phyloP scores from a whole-genome alignment of 2,329 filamentous ascomycete species.

The Ophiosphaerella korrae region DNA sequence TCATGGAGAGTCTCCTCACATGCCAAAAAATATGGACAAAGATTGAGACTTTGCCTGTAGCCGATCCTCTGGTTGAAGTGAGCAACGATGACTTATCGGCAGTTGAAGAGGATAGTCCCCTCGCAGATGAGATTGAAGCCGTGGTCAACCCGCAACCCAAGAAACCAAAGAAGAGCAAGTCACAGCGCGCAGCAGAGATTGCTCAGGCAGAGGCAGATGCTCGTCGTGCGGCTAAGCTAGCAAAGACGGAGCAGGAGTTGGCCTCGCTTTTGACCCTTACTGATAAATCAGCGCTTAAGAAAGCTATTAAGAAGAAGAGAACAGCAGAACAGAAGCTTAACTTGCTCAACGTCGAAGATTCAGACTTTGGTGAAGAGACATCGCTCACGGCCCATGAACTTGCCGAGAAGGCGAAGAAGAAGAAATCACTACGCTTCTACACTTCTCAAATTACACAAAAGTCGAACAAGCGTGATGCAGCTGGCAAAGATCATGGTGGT shows the following conservation, averaged over 20 bases:
- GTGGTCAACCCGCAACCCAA: conserved; percentile 35
- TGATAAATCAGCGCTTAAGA: conserved; percentile 53
- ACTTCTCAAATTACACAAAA: conserved; percentile 97
- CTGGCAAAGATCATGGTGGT: conserved; percentile 75
- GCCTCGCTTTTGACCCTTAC: conserved; percentile 72
- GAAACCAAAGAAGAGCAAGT: conserved; percentile 53
- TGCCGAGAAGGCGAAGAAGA: conserved; percentile 84
- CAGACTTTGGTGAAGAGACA: conserved; percentile 93
- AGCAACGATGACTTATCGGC: conserved; percentile 40
- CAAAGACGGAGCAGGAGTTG: conserved; percentile 70
- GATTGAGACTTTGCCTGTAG: conserved; percentile 68
- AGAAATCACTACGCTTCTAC: conserved; percentile 95
- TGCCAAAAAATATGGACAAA: conserved; percentile 81
- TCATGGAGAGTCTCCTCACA: conserved; percentile 84
- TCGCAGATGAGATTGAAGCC: conserved; percentile 44
- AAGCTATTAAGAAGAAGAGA: conserved; percentile 52
- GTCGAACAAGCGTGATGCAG: conserved; percentile 78
- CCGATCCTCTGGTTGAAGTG: conserved; percentile 49
- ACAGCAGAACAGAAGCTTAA: conserved; percentile 33
- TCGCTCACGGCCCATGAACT: conserved; percentile 76
- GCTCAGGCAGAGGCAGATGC: conserved; percentile 61
- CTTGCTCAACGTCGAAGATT: conserved; percentile 64
- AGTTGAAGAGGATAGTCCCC: conserved; percentile 39
- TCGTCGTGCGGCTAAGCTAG: conserved; percentile 59
- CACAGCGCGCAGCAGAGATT: conserved; percentile 57